Evolutionary conservation across 352 stramenopile genomes (phyloP).

Genomic region (Globisporangium rhizosaccharum): DNA sequence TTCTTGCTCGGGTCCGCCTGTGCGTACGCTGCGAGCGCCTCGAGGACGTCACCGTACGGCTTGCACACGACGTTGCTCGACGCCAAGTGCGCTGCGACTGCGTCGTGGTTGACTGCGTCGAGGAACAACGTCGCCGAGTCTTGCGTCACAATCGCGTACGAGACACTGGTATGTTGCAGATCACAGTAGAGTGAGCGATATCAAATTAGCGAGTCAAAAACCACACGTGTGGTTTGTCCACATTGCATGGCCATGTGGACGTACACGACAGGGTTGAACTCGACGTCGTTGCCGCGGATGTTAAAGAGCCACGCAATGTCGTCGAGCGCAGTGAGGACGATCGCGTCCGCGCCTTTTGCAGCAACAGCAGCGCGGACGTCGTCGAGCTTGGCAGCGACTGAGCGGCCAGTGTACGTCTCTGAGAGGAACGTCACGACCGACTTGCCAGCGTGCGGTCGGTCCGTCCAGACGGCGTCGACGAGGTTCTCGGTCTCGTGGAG

Average conservation of each 20-base stretch:
- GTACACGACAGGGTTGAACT: conserved; percentile 97
- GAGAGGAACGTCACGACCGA: conserved; percentile 90
- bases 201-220: not conserved
- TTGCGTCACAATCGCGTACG: conserved; percentile 92
- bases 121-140: conserved; percentile 91
- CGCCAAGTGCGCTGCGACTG: conserved; percentile 43
- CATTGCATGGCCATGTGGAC: conserved; percentile 15
- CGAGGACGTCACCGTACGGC: conserved; percentile 49
- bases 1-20: conserved; percentile 44
- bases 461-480: conserved; percentile 94
- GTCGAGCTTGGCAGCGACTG: conserved; percentile 88
- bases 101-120: conserved; percentile 65
- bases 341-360: conserved; percentile 87
- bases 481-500: conserved; percentile 87
- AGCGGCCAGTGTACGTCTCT: conserved; percentile 91
- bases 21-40: conserved; percentile 41
- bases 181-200: not conserved
- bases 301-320: conserved; percentile 99
- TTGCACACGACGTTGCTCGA: conserved; percentile 57
- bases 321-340: conserved; percentile 95
- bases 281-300: conserved; percentile 95
- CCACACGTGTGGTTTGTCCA: not conserved
- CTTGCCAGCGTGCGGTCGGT: conserved; percentile 57
- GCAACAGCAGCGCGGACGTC: conserved; percentile 78
- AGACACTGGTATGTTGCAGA: conserved; percentile 34